Evolutionary conservation across 2,329 filamentous ascomycete genomes (phyloP).

Genomic region (Colletotrichum higginsianum): DNA sequence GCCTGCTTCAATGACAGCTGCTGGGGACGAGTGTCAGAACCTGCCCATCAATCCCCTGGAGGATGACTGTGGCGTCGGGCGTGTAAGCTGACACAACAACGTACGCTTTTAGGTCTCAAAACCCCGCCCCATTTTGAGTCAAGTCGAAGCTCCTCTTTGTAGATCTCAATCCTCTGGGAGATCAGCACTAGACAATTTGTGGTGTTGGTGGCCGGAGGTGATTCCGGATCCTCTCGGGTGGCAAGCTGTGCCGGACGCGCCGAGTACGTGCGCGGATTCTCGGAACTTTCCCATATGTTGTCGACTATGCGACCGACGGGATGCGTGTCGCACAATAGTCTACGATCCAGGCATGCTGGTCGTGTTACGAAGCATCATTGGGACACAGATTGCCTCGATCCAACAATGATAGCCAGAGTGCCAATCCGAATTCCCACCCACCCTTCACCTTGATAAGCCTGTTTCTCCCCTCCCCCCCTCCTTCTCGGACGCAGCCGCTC

Average conservation of each 20-base stretch:
- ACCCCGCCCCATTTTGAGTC: too few relatives aligned
- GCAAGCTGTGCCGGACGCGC: background rate
- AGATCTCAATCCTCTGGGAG: background rate
- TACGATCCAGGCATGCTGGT: too few relatives aligned
- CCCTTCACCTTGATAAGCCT: background rate
- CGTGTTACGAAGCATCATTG: background rate
- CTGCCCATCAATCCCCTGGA: background rate
- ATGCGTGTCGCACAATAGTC: too few relatives aligned
- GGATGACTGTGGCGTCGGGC: background rate
- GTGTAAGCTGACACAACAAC: slow-evolving; percentile 20
- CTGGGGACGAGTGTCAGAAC: background rate
- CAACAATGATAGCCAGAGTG: background rate
- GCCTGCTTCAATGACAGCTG: background rate
- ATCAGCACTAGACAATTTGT: slow-evolving; percentile 22
- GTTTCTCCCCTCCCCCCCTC: background rate
- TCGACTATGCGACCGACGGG: background rate
- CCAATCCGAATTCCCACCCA: slow-evolving; percentile 20
- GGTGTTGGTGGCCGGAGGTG: background rate
- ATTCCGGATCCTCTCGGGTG: background rate
- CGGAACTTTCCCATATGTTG: background rate
- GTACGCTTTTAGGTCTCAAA: background rate
- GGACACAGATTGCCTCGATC: background rate
- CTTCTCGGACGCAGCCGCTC: slow-evolving; percentile 12
- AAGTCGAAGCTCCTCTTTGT: background rate
- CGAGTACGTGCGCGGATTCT: background rate